Evolutionary conservation across 371 early-diverging fungal species (phyloP), one percentile per base, ranked within the genome.

Genomic region (Mortierella sp.): DNA sequence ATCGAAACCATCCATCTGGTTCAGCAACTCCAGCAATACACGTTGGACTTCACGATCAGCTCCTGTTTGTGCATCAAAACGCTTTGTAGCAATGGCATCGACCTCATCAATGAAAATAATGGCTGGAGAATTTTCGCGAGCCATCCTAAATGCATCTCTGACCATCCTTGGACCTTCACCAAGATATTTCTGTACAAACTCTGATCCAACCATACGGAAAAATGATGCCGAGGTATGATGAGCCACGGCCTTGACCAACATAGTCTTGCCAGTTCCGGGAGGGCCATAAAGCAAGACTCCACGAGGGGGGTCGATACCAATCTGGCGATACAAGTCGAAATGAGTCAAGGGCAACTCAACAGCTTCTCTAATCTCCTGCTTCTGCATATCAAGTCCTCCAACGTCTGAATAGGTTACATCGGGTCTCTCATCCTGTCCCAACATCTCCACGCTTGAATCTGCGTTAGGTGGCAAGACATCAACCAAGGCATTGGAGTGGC

Each of bases 1-100:
- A 83, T 99, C 99, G 85, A 99, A 99, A 35, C 99, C 99, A 83
- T 99, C 99, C 99, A 99, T 99, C 89, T 99, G 99, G 85, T 97
- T 99, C 70, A 99, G 89, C 71, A 99, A 89, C 88, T 99, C 99
- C 17, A 99, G 86, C 35, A 99, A 85, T 83, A 99, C 99, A 88
- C 99, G 95, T 86, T 99, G 99, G 15, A 99, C 99, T 89, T 99
- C 99, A 73, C 99, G 91, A 86, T 99, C 99, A 6, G 99, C 99
- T 60, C 99, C 99, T 1, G 99, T 99, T 82, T 99, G 99, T 8
- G 99, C 99, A 90, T 99, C 99, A 78, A 99, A 99, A 82, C 99
- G 95, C 86, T 99, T 99, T 31, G 99, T 98, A 29, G 98, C 99
- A 83, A 99, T 99, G 34, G 99, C 98, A 89, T 99, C 99, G 68